Percentiles rank a stretch among this genome's conserved stretches.
These are phyloP conservation scores for Carpinus fangiana DNA, from an alignment of 306 rosid species.

Conservation along the genomic window DNA sequence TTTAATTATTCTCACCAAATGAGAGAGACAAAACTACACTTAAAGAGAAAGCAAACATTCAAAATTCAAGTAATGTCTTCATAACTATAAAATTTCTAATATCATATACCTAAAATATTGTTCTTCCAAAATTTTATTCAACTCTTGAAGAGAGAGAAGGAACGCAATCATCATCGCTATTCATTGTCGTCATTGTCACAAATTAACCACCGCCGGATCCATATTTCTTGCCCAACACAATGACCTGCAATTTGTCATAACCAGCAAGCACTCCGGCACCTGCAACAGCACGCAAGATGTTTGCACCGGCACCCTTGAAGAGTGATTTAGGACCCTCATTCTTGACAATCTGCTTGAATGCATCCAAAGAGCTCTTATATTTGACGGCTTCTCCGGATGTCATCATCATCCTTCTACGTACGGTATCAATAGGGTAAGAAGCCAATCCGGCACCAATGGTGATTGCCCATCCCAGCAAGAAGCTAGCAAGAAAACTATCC, in stretches of 20 bases:
- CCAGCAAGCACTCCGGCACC: constrained; percentile 97
- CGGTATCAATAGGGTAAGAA: constrained; percentile 81
- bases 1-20: constrained; percentile 27
- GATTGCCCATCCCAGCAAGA: constrained; percentile 84
- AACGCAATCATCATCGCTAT: constrained; percentile 18
- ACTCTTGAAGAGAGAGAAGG: constrained; percentile 27
- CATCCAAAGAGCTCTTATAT: constrained; percentile 74
- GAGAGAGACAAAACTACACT: constrained; percentile 8
- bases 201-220: constrained; percentile 91
- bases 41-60: constrained; percentile 25
- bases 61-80: constrained; percentile 18
- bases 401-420: constrained; percentile 97
- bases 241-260: constrained; percentile 78
- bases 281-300: constrained; percentile 87
- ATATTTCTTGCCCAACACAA: constrained; percentile 84
- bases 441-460: constrained; percentile 89
- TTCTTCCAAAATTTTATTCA: constrained; percentile 41
- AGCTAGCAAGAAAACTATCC: constrained; percentile 93
- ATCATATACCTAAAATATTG: constrained; percentile 16
- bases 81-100: constrained; percentile 31
- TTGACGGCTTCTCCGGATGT: constrained; percentile 97
- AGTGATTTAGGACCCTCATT: constrained; percentile 85
- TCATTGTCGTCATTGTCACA: constrained; percentile 28
- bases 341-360: constrained; percentile 64
- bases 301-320: constrained; percentile 92